Evolutionary conservation across 805 yeast genomes (phyloP).

Genomic region (Saccharomycopsis selenospora): DNA sequence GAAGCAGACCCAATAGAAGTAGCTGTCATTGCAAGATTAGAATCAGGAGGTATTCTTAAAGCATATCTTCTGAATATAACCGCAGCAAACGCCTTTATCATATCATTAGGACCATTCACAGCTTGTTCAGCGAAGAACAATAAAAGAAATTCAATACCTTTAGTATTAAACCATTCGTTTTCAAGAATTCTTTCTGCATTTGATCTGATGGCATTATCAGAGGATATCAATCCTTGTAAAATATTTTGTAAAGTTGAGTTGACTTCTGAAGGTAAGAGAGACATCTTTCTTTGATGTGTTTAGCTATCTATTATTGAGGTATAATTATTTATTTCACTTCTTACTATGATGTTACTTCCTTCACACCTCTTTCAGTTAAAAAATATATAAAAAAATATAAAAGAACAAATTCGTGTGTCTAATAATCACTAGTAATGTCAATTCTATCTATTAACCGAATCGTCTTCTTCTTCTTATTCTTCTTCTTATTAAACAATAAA

Average conservation of each 20-base stretch:
- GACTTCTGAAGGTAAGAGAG: slow-evolving; percentile 54
- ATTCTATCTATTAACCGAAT: no score
- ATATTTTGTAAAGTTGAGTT: slow-evolving; percentile 47
- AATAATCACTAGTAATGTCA: no score
- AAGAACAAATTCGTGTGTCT: no score
- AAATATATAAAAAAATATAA: no score
- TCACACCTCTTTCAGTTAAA: no score
- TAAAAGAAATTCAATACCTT: slow-evolving; percentile 61
- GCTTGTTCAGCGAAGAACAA: slow-evolving; percentile 79
- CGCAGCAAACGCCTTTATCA: slow-evolving; percentile 67
- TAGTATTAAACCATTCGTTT: slow-evolving; percentile 64
- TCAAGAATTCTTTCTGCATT: slow-evolving; percentile 71
- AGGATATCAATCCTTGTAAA: slow-evolving; percentile 62
- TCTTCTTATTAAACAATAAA: no score
- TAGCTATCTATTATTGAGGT: no score
- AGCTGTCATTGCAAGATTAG: slow-evolving; percentile 53
- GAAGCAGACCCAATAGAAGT: slow-evolving; percentile 70
- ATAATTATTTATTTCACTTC: no score
- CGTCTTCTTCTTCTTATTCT: no score
- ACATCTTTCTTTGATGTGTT: no score
- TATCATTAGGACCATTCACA: slow-evolving; percentile 50
- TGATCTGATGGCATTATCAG: slow-evolving; percentile 69
- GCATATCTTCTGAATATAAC: slow-evolving; percentile 87
- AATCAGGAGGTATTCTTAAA: slow-evolving; percentile 63
- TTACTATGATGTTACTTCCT: no score